Conservation (phyloP, 371 early-diverging fungal genomes). For the Syncephalastrum racemosum region DNA sequence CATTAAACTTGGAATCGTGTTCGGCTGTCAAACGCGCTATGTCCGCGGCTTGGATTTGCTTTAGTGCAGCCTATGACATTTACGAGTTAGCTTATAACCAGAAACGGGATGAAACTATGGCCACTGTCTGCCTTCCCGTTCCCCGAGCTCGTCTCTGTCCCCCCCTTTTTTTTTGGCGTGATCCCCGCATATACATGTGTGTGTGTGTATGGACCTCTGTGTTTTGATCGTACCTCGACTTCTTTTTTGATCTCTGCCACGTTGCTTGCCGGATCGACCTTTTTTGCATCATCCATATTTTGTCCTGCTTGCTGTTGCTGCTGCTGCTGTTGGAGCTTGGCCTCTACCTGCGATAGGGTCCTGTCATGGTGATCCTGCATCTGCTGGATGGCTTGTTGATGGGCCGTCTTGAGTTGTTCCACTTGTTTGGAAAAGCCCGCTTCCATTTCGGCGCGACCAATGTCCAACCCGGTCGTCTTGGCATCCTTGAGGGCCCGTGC, state of each 20-base stretch:
- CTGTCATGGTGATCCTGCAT: slow-evolving; percentile 30
- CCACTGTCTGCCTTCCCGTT: no score
- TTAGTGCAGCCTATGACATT: slow-evolving; percentile 14
- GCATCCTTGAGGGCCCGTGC: background rate
- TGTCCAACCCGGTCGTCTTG: background rate
- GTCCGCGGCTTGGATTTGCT: slow-evolving; percentile 23
- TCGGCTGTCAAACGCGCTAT: slow-evolving; percentile 12
- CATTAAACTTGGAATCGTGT: slow-evolving; percentile 20
- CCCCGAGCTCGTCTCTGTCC: no score
- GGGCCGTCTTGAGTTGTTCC: slow-evolving; percentile 25
- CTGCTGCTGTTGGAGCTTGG: slow-evolving; percentile 18
- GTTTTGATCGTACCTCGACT: slow-evolving; percentile 19
- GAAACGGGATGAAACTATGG: background rate
- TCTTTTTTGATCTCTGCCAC: slow-evolving; percentile 28
- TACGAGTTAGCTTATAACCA: background rate
- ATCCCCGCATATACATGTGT: no score
- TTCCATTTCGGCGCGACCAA: slow-evolving; percentile 24
- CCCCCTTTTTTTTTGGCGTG: no score
- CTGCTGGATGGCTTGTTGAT: slow-evolving; percentile 33
- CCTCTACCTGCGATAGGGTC: slow-evolving; percentile 25
- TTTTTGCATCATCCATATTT: background rate
- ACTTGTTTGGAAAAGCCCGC: slow-evolving; percentile 28
- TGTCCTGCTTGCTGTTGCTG: slow-evolving; percentile 18
- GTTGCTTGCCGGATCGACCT: slow-evolving; percentile 26
- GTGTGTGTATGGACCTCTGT: no score